These are phyloP conservation scores for Paraleonurus japonicus DNA, from an alignment of 257 asterid genomes.

Conservation along the genomic window DNA sequence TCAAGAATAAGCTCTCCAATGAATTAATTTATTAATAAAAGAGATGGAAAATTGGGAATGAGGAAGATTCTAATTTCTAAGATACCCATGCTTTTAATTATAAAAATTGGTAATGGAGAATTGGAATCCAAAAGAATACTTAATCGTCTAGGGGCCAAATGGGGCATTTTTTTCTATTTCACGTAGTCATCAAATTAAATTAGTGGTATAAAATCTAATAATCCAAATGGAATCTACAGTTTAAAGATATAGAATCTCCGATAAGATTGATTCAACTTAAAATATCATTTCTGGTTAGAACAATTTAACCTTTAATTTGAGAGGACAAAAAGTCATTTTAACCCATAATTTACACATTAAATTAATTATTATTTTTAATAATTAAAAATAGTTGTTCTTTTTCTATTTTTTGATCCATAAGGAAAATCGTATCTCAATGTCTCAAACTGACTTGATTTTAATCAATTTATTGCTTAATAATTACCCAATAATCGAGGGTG, in stretches of 20 bases:
- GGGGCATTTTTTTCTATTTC: conserved; percentile 9
- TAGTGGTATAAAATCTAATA: conserved; percentile 43
- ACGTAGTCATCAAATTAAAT: conserved; percentile 8
- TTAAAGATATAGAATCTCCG: conserved; percentile 29
- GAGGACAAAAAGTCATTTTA: conserved; percentile 22
- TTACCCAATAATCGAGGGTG: conserved; percentile 8
- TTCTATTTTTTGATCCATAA: neutral
- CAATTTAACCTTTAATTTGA: conserved; percentile 28
- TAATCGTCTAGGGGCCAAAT: conserved; percentile 23
- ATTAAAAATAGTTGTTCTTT: neutral
- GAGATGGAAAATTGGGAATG: conserved; percentile 19
- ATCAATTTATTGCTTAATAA: conserved; percentile 9
- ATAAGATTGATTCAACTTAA: conserved; percentile 35
- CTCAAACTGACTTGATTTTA: conserved; percentile 9
- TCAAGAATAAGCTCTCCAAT: neutral
- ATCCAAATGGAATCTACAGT: conserved; percentile 55
- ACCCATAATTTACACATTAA: neutral
- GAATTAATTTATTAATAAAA: neutral
- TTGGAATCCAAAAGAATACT: conserved; percentile 24
- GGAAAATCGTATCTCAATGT: conserved; percentile 13
- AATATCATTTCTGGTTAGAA: conserved; percentile 28
- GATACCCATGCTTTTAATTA: conserved; percentile 22
- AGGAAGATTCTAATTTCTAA: conserved; percentile 38
- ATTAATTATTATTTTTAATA: neutral
- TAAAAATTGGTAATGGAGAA: conserved; percentile 29